Evolutionary conservation across 2,329 filamentous ascomycete species (phyloP).

Genomic region (Sclerotinia subarctica): DNA sequence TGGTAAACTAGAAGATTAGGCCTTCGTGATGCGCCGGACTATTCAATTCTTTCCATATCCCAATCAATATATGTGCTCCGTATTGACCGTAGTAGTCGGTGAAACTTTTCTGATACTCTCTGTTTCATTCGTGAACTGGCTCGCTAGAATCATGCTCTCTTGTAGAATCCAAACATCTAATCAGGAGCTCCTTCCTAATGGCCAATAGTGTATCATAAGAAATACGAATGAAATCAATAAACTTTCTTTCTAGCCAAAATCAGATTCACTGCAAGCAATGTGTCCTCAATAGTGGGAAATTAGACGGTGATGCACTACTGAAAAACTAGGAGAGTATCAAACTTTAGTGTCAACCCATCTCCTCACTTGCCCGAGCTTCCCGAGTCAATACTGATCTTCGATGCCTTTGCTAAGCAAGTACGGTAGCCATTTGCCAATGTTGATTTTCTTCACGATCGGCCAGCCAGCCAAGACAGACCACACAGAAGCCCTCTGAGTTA

Average conservation of each 20-base stretch:
- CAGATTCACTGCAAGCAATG: neutral
- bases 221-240: neutral
- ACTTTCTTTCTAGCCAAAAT: too few species aligned
- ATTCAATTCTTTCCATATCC: neutral
- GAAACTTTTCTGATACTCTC: neutral
- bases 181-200: neutral
- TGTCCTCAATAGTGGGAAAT: neutral
- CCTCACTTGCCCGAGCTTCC: neutral
- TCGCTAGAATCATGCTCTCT: neutral
- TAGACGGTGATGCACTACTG: neutral
- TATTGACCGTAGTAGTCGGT: neutral
- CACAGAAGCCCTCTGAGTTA: neutral
- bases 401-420: too few species aligned
- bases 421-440: too few species aligned
- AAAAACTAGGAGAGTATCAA: neutral
- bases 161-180: neutral
- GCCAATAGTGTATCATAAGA: neutral
- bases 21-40: neutral
- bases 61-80: neutral
- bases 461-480: neutral
- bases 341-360: neutral
- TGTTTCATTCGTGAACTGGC: neutral
- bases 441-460: too few species aligned
- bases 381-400: neutral
- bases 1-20: neutral